Evolutionary conservation across 306 rosid species (phyloP).

Genomic region (Fagus sylvatica): DNA sequence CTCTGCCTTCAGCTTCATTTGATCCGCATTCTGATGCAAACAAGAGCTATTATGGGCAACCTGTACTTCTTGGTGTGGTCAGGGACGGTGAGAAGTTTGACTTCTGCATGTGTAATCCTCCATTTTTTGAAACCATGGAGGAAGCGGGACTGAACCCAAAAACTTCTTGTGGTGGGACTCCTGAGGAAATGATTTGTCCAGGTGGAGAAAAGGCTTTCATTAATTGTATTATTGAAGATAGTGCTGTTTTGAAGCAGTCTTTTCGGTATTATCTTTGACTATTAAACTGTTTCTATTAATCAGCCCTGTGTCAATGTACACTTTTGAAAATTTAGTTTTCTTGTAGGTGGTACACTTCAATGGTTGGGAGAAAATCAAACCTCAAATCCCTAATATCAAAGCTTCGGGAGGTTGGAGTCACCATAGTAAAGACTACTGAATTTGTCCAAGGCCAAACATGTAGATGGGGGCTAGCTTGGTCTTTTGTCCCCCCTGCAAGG

Average conservation of each 20-base stretch:
- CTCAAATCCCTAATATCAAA: slow-evolving; percentile 58
- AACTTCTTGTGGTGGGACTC: slow-evolving; percentile 85
- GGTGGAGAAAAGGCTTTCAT: slow-evolving; percentile 92
- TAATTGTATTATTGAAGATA: slow-evolving; percentile 74
- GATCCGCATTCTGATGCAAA: slow-evolving; percentile 26
- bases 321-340: neutral
- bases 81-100: slow-evolving; percentile 79
- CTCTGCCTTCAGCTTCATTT: slow-evolving; percentile 33
- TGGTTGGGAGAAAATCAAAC: slow-evolving; percentile 67
- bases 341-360: slow-evolving; percentile 88
- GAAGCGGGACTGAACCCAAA: slow-evolving; percentile 88
- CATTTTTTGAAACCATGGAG: slow-evolving; percentile 81
- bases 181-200: slow-evolving; percentile 75
- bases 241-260: slow-evolving; percentile 51
- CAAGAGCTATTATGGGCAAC: slow-evolving; percentile 59
- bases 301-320: neutral
- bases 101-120: slow-evolving; percentile 98
- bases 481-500: slow-evolving; percentile 65
- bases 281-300: neutral
- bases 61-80: slow-evolving; percentile 76
- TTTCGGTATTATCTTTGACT: slow-evolving; percentile 49
- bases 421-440: slow-evolving; percentile 81
- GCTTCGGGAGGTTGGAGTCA: slow-evolving; percentile 80
- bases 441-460: slow-evolving; percentile 85
- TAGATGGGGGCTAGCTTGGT: slow-evolving; percentile 97